A percentile compares a stretch with the other conserved stretches of the same genome.
Conservation (phyloP, 331 rosid species). For the Malus hybrid region DNA sequence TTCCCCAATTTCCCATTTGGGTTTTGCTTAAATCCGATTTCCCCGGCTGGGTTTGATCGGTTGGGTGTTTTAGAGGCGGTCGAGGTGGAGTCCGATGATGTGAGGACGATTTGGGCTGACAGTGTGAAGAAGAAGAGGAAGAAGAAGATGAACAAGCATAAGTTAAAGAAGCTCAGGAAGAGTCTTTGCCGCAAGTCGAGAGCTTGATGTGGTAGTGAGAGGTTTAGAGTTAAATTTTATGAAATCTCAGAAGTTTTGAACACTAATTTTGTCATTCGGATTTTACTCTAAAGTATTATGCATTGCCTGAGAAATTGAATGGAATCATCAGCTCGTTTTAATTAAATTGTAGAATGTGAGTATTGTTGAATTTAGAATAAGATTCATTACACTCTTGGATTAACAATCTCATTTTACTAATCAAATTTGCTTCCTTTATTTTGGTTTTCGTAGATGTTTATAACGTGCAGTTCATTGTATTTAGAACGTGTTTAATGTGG, state of each 20-base stretch:
- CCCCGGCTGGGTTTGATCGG: slow-evolving; percentile 10
- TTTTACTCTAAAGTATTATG: background rate
- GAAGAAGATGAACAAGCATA: slow-evolving; percentile 55
- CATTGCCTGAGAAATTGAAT: background rate
- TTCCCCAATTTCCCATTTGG: slow-evolving; percentile 36
- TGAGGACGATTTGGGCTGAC: slow-evolving; percentile 37
- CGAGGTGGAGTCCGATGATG: slow-evolving; percentile 16
- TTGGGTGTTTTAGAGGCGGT: slow-evolving; percentile 5
- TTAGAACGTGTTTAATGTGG: background rate
- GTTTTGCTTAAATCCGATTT: slow-evolving; percentile 17
- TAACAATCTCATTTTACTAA: background rate
- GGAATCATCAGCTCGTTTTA: background rate
- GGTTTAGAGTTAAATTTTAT: background rate
- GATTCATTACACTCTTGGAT: background rate
- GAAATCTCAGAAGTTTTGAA: background rate
- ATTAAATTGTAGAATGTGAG: background rate
- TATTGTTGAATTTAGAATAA: background rate
- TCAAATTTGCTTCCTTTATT: background rate
- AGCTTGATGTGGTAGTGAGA: slow-evolving; percentile 1
- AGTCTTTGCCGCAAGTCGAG: slow-evolving; percentile 42
- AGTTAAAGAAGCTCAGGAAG: slow-evolving; percentile 47
- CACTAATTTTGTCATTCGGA: background rate
- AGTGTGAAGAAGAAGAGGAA: slow-evolving; percentile 57
- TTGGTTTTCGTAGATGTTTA: background rate
- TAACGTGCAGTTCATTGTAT: background rate